A percentile compares a stretch with the other conserved stretches of the same genome.
Conservation (phyloP, 345 rosid genomes). For the Laguncularia racemosa region DNA sequence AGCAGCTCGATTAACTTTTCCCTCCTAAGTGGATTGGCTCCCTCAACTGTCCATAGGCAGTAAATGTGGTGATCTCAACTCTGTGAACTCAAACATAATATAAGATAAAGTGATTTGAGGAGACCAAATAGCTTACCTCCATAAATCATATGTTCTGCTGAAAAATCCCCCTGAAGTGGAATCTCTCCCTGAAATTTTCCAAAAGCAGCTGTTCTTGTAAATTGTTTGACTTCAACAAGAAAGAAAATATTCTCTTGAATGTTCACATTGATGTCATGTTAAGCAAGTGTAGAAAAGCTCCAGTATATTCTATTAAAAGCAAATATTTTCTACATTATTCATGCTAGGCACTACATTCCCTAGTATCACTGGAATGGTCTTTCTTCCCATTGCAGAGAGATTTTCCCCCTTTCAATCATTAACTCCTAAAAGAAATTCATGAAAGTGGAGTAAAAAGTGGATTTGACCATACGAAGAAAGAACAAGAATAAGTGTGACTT, state of each 20-base stretch:
- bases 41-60: slow-evolving; percentile 61
- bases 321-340: no score
- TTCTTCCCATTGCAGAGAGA: no score
- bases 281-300: no score
- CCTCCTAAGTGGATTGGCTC: slow-evolving; percentile 78
- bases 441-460: no score
- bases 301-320: no score
- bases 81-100: background rate
- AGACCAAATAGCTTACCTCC: slow-evolving; percentile 49
- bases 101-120: background rate
- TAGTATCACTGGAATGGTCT: no score
- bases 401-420: no score
- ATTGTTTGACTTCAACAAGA: background rate
- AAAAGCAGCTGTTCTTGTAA: slow-evolving; percentile 6
- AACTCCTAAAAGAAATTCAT: no score
- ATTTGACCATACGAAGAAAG: no score
- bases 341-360: no score
- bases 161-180: slow-evolving; percentile 96
- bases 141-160: slow-evolving; percentile 92
- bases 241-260: background rate
- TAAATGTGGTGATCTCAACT: background rate
- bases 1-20: slow-evolving; percentile 84
- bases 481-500: no score
- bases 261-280: no score
- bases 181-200: slow-evolving; percentile 62